Evolutionary conservation across 1,284 basidiomycete genomes (phyloP), one percentile per base, ranked within the genome.

Genomic region (Papiliotrema flavescens): DNA sequence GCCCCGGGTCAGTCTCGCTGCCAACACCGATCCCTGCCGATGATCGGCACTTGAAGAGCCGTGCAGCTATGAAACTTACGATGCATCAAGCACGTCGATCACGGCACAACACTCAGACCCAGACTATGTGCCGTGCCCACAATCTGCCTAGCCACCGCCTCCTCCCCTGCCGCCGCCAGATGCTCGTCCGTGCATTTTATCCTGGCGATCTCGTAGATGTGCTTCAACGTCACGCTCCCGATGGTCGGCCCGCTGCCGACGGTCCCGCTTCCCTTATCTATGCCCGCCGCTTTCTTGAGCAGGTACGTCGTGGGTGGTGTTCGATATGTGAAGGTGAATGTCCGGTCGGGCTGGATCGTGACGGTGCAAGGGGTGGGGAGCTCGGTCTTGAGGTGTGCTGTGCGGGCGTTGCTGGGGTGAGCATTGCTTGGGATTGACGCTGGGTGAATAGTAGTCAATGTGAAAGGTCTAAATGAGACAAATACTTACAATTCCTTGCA

Each of bases 181-280:
- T 90, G 88, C 54, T 88, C 86, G 78, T 98, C 96, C 65, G 83
- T 84, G 58, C 86, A 83, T 80, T 99, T 99, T 75, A 98, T 89
- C 82, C 90, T 96, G 37, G 96, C 93, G 71, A 99, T 98, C 81
- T 98, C 96, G 77, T 96, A 98, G 70, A 98, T 83, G 79, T 98
- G 94, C 81, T 99, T 99, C 69, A 98, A 82, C 63, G 84, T 89
- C 67, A 99, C 83, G 26, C 87, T 92, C 47, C 89, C 92, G 57
- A 83, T 80, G 56, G 81, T 78, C 71, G 63, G 60, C 7, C 54
- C 59, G 8, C 56, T 57, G n/a, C 62, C 62, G 11, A 63, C 56
- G 11, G 49, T 49, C 2, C 65, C 68, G 85, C 87, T 78, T 84
- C 94, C 95, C 76, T 92, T 94, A 66, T 92, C 88, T 67, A 98